Percentiles rank a stretch among this genome's conserved stretches.
Evolutionary conservation across 208 protist species (phyloP).

Genomic region (Crithidia mellificae): DNA sequence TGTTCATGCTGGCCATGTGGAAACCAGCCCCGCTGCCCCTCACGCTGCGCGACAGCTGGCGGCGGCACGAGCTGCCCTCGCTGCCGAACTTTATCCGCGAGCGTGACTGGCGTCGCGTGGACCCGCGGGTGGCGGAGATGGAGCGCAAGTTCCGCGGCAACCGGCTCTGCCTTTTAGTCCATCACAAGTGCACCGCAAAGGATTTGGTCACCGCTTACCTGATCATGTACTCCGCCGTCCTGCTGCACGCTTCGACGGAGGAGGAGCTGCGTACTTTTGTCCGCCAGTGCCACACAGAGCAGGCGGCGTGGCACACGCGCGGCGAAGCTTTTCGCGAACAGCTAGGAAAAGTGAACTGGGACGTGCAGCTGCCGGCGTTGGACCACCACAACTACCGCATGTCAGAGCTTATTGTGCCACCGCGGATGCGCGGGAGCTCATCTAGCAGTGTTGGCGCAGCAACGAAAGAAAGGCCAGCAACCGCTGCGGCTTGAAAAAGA

Average conservation of each 20-base stretch:
- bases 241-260: constrained; percentile 49
- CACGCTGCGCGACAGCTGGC: constrained; percentile 50
- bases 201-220: constrained; percentile 76
- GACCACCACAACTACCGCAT: constrained; percentile 72
- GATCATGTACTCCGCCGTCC: constrained; percentile 65
- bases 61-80: constrained; percentile 45
- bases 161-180: constrained; percentile 66
- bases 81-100: constrained; percentile 26
- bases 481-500: too few species aligned
- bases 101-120: constrained; percentile 17
- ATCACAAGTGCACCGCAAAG: constrained; percentile 55
- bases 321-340: constrained; percentile 34
- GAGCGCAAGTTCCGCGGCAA: constrained; percentile 33
- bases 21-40: constrained; percentile 46
- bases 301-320: constrained; percentile 37
- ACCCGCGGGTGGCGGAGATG: constrained; percentile 9
- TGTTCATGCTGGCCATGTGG: constrained; percentile 78
- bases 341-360: constrained; percentile 59
- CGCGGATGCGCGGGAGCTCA: constrained; percentile 18
- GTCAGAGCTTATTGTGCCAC: constrained; percentile 51
- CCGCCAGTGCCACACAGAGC: constrained; percentile 47
- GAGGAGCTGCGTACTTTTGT: constrained; percentile 59
- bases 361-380: constrained; percentile 64
- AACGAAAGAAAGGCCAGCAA: too few species aligned
- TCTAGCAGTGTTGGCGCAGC: too few species aligned